Evolutionary conservation across 805 yeast species (phyloP).

Genomic region (Blastobotrys mokoenaii): DNA sequence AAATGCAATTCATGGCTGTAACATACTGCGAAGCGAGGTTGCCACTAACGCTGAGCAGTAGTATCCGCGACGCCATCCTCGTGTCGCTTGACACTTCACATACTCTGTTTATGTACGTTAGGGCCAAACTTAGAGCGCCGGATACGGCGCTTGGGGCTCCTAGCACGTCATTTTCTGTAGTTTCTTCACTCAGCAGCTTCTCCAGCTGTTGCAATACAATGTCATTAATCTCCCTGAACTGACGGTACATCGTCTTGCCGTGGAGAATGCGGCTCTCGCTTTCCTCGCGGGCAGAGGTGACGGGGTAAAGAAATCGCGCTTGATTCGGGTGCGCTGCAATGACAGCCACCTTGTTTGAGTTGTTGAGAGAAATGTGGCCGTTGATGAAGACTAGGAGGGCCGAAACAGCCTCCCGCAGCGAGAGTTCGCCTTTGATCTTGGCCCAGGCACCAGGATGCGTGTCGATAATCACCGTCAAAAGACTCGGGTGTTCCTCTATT

Average conservation of each 20-base stretch:
- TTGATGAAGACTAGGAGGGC: constrained; percentile 70
- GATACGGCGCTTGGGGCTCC: constrained; percentile 37
- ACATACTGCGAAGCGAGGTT: constrained; percentile 77
- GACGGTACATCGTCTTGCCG: constrained; percentile 66
- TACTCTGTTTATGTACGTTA: constrained; percentile 68
- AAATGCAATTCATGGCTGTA: constrained; percentile 90
- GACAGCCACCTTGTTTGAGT: constrained; percentile 75
- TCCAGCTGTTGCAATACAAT: constrained; percentile 54
- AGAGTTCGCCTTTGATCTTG: constrained; percentile 27
- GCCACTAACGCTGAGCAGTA: constrained; percentile 58
- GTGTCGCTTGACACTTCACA: constrained; percentile 39
- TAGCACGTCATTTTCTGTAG: constrained; percentile 20
- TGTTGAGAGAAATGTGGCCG: constrained; percentile 79
- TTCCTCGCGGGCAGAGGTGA: constrained; percentile 4
- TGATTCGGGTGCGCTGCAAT: constrained; percentile 68
- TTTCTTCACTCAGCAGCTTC: constrained; percentile 31
- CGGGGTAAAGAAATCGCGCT: constrained; percentile 64
- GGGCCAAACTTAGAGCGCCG: constrained; percentile 75
- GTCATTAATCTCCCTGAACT: constrained; percentile 73
- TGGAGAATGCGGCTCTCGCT: constrained; percentile 15
- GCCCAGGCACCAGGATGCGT: constrained; percentile 68
- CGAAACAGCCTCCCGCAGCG: constrained; percentile 52
- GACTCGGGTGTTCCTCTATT: constrained; percentile 63
- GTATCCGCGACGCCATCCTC: constrained; percentile 53
- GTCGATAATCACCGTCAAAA: constrained; percentile 71